Evolutionary conservation across 768 basidiomycete genomes (phyloP).

Genomic region (Crassisporium funariophilum): DNA sequence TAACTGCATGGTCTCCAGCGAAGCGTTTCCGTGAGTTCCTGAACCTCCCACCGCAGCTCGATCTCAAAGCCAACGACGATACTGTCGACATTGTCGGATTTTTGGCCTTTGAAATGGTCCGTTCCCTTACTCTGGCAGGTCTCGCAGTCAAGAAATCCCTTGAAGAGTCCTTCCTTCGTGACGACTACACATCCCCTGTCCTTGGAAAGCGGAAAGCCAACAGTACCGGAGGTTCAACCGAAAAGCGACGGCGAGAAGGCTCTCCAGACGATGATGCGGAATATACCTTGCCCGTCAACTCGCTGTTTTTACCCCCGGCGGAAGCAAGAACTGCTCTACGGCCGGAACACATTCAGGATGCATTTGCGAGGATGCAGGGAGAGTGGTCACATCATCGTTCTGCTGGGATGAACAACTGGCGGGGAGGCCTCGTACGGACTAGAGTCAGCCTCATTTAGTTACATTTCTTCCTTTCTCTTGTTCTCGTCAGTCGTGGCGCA

Average conservation of each 20-base stretch:
- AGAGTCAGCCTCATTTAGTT: conserved; percentile 74
- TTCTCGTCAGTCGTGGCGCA: conserved; percentile 4
- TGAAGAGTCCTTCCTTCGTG: conserved; percentile 69
- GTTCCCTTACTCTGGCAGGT: conserved; percentile 87
- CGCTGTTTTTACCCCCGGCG: conserved; percentile 79
- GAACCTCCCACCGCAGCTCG: conserved; percentile 83
- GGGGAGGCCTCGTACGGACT: conserved; percentile 81
- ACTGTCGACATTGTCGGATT: conserved; percentile 97
- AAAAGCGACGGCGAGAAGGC: conserved; percentile 57
- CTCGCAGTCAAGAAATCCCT: conserved; percentile 80
- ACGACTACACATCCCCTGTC: conserved; percentile 64
- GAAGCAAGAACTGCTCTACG: conserved; percentile 78
- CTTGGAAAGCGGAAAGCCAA: conserved; percentile 71
- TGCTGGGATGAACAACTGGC: conserved; percentile 88
- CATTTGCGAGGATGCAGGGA: conserved; percentile 87
- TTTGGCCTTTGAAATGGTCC: conserved; percentile 96
- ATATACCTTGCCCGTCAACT: conserved; percentile 65
- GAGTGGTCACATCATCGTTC: conserved; percentile 81
- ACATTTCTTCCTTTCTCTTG: conserved; percentile 23
- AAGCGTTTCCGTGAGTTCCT: conserved; percentile 96
- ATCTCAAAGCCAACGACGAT: conserved; percentile 90
- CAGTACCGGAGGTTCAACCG: conserved; percentile 46
- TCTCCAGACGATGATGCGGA: conserved; percentile 65
- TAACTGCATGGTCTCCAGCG: conserved; percentile 43
- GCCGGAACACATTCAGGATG: conserved; percentile 89